Evolutionary conservation across 805 yeast species (phyloP).

Genomic region (Candida patagonica): DNA sequence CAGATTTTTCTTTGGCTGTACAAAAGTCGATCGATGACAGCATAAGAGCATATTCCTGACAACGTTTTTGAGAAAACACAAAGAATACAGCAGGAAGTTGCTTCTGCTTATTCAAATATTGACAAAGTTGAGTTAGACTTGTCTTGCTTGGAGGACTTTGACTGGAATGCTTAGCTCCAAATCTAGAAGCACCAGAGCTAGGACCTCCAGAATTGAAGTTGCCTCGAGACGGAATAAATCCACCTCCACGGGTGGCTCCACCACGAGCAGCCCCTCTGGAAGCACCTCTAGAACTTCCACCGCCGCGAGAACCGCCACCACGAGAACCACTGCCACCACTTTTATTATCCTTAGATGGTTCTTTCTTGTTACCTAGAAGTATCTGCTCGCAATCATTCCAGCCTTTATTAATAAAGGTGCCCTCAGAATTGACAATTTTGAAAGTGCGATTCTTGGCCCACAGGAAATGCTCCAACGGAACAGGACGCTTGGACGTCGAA

Average conservation of each 20-base stretch:
- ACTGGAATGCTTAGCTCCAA: slow-evolving; percentile 43
- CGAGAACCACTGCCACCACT: slow-evolving; percentile 38
- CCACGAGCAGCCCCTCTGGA: slow-evolving; percentile 24
- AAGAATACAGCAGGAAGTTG: slow-evolving; percentile 89
- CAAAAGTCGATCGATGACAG: slow-evolving; percentile 69
- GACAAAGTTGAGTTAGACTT: slow-evolving; percentile 68
- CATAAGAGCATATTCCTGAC: slow-evolving; percentile 87
- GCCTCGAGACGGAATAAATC: slow-evolving; percentile 15
- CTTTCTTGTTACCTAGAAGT: slow-evolving; percentile 1
- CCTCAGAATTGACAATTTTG: slow-evolving; percentile 65
- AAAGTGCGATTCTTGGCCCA: slow-evolving; percentile 72
- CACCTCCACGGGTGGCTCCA: slow-evolving; percentile 25
- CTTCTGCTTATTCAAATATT: slow-evolving; percentile 53
- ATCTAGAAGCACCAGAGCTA: slow-evolving; percentile 1
- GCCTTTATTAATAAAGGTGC: slow-evolving; percentile 58
- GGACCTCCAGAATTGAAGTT: slow-evolving; percentile 22
- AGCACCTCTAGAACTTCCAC: slow-evolving; percentile 27
- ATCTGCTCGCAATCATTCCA: slow-evolving; percentile 31
- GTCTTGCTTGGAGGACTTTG: slow-evolving; percentile 33
- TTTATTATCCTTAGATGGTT: slow-evolving; percentile 12
- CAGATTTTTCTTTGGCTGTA: slow-evolving; percentile 76
- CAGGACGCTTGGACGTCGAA: slow-evolving; percentile 93
- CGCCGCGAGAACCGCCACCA: slow-evolving; percentile 31
- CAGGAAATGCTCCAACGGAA: slow-evolving; percentile 77
- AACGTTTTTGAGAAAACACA: slow-evolving; percentile 86